phyloP scores from a whole-genome alignment of 140 eudicot species.

The Stevia rebaudiana region DNA sequence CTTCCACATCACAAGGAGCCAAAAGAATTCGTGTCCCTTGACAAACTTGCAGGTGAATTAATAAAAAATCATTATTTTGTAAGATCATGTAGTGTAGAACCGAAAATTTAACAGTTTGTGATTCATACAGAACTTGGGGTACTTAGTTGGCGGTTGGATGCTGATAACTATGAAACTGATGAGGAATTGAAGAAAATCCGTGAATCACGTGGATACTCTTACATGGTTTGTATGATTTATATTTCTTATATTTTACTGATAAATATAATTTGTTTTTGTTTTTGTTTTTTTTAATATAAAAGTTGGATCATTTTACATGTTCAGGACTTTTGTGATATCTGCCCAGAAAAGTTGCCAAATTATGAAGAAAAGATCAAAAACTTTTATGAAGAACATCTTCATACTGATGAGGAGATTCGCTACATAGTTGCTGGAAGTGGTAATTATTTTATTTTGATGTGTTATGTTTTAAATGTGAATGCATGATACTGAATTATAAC shows the following conservation, averaged over 20 bases:
- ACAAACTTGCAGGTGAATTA: conserved; percentile 9
- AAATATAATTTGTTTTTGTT: background rate
- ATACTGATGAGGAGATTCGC: conserved; percentile 95
- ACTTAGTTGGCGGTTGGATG: conserved; percentile 94
- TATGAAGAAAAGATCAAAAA: conserved; percentile 84
- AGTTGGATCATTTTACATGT: background rate
- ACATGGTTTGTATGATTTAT: conserved; percentile 45
- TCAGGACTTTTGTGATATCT: conserved; percentile 91
- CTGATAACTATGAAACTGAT: conserved; percentile 94
- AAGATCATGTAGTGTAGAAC: background rate
- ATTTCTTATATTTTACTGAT: background rate
- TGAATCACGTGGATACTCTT: conserved; percentile 84
- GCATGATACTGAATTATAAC: too few species aligned
- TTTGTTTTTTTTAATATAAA: background rate
- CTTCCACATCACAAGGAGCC: conserved; percentile 17
- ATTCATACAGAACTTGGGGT: conserved; percentile 72
- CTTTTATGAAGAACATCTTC: conserved; percentile 90
- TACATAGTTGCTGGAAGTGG: conserved; percentile 93
- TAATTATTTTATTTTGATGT: conserved; percentile 13
- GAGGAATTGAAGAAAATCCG: conserved; percentile 85
- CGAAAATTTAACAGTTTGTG: background rate
- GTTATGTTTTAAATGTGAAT: too few species aligned
- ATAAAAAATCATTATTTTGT: background rate
- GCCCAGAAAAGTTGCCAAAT: conserved; percentile 92
- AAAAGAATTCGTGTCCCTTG: background rate